Evolutionary conservation across 805 yeast genomes (phyloP), one percentile per base, ranked within the genome.

Genomic region (Starmerella asiatica): DNA sequence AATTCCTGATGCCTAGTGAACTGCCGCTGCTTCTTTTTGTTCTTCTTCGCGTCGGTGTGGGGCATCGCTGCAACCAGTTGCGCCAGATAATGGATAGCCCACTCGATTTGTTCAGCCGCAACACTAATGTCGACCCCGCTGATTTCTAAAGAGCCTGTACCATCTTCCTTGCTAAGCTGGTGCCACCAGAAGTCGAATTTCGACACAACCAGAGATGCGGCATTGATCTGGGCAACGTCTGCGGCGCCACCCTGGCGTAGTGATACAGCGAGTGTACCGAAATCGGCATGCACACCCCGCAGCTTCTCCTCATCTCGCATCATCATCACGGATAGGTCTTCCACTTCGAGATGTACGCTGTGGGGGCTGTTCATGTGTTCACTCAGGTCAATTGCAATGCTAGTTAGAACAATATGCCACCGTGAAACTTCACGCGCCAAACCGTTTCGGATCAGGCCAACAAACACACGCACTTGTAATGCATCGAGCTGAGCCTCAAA

Each of bases 381-480:
- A 19, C 69, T 65, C 37, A 69, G 55, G 15, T 60, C 53, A 1
- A 74, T 3, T 5, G 61, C 57, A 0, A 73, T 43, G 5, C 52
- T 52, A 0, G 79, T 79, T 3, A 71, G 49, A 1, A 69, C 66
- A 6, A 77, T 11, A 18, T 44, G 45, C 8, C 18, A 9, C 5
- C 47, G 36, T 21, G 37, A 7, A 9, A 28, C 17, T 16, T 29
- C 38, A 5, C 9, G 14, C n/a, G 37, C n/a, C 2, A 29, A 29
- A 9, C 37, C 38, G 4, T 28, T 34, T 4, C 34, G 15, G 14
- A 63, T 58, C 20, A 81, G 56, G 7, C 61, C 58, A 26, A 58
- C 56, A 11, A 81, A 64, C 2, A 79, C 70, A 8, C 72, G 71
- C 15, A 71, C 56, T 43, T 86, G 93, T 14, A 84, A 58, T 15